Conservation (phyloP, 345 rosid species). For the Lenwebbia sp. region DNA sequence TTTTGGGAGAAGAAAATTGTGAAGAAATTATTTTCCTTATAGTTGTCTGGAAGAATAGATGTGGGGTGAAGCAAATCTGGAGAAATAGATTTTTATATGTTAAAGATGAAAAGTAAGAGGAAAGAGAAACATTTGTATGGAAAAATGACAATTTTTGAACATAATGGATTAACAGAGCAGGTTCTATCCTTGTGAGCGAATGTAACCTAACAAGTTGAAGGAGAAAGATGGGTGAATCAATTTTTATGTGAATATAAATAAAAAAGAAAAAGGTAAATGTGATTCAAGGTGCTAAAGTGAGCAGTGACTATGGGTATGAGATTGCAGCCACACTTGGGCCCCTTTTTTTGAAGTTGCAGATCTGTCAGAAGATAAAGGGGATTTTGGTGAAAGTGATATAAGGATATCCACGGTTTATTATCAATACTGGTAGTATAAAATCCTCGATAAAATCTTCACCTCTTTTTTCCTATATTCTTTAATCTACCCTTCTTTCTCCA, state of each 20-base stretch:
- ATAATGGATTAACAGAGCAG: background rate
- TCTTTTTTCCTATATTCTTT: background rate
- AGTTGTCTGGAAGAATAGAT: background rate
- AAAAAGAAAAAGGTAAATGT: background rate
- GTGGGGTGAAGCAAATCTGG: background rate
- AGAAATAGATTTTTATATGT: background rate
- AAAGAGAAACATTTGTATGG: background rate
- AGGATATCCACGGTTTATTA: background rate
- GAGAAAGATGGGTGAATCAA: background rate
- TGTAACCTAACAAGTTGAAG: background rate
- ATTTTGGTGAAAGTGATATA: background rate
- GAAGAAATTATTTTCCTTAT: background rate
- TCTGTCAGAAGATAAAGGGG: background rate
- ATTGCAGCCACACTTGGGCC: background rate
- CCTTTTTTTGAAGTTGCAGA: background rate
- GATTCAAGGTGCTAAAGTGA: background rate
- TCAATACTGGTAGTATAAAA: background rate
- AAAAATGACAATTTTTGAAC: background rate
- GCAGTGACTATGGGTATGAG: background rate
- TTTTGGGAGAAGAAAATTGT: background rate
- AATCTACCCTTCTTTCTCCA: background rate
- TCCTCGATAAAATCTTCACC: background rate
- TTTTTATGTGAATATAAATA: background rate
- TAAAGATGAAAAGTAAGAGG: background rate
- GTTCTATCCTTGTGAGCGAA: background rate